Conservation (phyloP, 2,329 filamentous ascomycete genomes). For the Tricladium varicosporioides region DNA sequence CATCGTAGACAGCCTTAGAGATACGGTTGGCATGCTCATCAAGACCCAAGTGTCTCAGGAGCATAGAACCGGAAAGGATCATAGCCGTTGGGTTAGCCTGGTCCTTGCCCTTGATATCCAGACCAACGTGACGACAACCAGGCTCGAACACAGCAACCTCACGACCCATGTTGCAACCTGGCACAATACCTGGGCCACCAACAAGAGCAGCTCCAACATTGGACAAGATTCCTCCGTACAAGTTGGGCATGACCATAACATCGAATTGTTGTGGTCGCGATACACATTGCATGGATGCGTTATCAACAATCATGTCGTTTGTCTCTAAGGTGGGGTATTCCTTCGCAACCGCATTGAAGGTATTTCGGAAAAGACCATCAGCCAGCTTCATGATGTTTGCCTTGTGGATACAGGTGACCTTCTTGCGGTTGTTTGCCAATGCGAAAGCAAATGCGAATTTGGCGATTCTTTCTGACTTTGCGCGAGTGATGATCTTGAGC, state of each 20-base stretch:
- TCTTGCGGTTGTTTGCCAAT: conserved; percentile 97
- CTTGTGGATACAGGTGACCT: conserved; percentile 99
- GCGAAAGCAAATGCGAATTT: conserved; percentile 99
- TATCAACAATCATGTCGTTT: conserved; percentile 99
- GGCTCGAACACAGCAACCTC: conserved; percentile 98
- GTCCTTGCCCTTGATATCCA: conserved; percentile 99
- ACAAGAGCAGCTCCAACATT: conserved; percentile 98
- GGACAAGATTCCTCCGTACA: conserved; percentile 97
- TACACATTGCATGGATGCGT: conserved; percentile 99
- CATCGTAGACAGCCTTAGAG: conserved; percentile 75
- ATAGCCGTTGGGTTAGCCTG: conserved; percentile 97
- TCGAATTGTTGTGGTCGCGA: conserved; percentile 97
- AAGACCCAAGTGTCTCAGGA: conserved; percentile 92
- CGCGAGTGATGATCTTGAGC: conserved; percentile 98
- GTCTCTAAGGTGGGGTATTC: conserved; percentile 94
- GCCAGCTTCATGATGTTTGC: conserved; percentile 99
- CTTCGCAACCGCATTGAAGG: conserved; percentile 89
- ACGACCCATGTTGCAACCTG: conserved; percentile 99
- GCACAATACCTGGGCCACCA: conserved; percentile 93
- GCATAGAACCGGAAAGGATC: conserved; percentile 94
- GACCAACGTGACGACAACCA: conserved; percentile 97
- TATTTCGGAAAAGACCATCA: conserved; percentile 97
- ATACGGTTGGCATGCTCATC: conserved; percentile 99
- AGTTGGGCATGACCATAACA: conserved; percentile 99
- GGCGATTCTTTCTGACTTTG: conserved; percentile 98